phyloP scores from a whole-genome alignment of 805 yeast genomes.

The Yarrowia sp. region DNA sequence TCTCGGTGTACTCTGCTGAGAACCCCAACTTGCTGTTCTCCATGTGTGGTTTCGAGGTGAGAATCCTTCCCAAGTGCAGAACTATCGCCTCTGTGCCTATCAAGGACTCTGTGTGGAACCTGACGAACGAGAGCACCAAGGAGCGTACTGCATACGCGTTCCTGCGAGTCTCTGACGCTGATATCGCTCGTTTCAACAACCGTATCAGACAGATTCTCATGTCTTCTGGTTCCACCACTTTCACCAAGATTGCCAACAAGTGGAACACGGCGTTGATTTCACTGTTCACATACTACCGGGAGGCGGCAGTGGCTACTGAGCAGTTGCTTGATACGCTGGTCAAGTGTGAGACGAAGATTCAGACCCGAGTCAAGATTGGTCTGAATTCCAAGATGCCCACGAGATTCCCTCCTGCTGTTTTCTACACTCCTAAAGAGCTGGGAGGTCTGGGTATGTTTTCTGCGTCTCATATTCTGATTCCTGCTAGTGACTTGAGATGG shows the following conservation, averaged over 20 bases:
- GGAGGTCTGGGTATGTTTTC: slow-evolving; percentile 98
- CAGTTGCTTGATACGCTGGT: slow-evolving; percentile 76
- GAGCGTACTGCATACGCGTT: slow-evolving; percentile 88
- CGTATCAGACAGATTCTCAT: slow-evolving; percentile 84
- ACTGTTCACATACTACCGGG: slow-evolving; percentile 84
- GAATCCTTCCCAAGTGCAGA: slow-evolving; percentile 76
- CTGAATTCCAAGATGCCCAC: slow-evolving; percentile 98
- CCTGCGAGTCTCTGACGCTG: slow-evolving; percentile 77
- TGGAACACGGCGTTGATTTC: slow-evolving; percentile 94
- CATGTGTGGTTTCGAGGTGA: slow-evolving; percentile 93
- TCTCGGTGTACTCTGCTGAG: slow-evolving; percentile 85
- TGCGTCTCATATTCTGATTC: slow-evolving; percentile 93
- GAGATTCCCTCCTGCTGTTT: slow-evolving; percentile 97
- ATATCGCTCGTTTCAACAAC: slow-evolving; percentile 74
- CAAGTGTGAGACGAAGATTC: slow-evolving; percentile 88
- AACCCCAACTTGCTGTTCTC: slow-evolving; percentile 85
- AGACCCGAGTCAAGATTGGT: slow-evolving; percentile 91
- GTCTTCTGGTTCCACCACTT: slow-evolving; percentile 95
- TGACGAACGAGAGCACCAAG: slow-evolving; percentile 64
- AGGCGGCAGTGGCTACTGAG: slow-evolving; percentile 85
- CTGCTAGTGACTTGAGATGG: slow-evolving; percentile 89
- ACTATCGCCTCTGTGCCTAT: slow-evolving; percentile 52
- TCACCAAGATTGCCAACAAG: slow-evolving; percentile 87
- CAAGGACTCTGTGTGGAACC: slow-evolving; percentile 89
- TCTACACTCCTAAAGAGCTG: slow-evolving; percentile 93